A percentile compares a stretch with the other conserved stretches of the same genome.
Evolutionary conservation across 495 filamentous ascomycete species (phyloP).

Genomic region (Staphylotrichum longicolle): DNA sequence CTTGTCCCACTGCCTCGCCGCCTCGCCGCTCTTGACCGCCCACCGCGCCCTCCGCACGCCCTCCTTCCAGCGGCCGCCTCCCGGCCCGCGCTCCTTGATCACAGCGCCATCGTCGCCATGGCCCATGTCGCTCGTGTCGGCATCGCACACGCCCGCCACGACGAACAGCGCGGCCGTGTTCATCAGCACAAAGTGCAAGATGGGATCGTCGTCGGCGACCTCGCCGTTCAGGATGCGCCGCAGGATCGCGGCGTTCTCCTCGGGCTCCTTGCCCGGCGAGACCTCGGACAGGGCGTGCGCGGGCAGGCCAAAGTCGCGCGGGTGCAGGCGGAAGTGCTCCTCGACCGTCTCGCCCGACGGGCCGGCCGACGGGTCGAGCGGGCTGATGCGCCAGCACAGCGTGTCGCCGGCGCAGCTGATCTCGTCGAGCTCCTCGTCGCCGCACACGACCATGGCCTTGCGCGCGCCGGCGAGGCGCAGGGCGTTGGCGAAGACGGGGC

Average conservation of each 20-base stretch:
- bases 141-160: constrained; percentile 79
- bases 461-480: constrained; percentile 69
- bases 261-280: constrained; percentile 77
- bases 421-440: constrained; percentile 92
- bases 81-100: constrained; percentile 74
- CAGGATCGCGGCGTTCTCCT: constrained; percentile 83
- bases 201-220: constrained; percentile 70
- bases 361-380: constrained; percentile 43
- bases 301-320: constrained; percentile 80
- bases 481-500: constrained; percentile 82
- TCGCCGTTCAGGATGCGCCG: constrained; percentile 71
- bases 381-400: constrained; percentile 75
- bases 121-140: constrained; percentile 72
- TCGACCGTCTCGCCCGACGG: constrained; percentile 49
- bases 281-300: constrained; percentile 72
- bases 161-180: constrained; percentile 90
- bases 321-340: constrained; percentile 71
- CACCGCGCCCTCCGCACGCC: constrained; percentile 80
- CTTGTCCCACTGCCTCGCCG: constrained; percentile 66
- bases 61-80: constrained; percentile 87
- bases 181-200: constrained; percentile 88
- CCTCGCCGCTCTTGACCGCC: constrained; percentile 77
- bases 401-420: constrained; percentile 83
- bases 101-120: constrained; percentile 62
- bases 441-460: constrained; percentile 90